A percentile compares a stretch with the other conserved stretches of the same genome.
Evolutionary conservation across 352 stramenopile genomes (phyloP).

Genomic region (Globisporangium nodosum): DNA sequence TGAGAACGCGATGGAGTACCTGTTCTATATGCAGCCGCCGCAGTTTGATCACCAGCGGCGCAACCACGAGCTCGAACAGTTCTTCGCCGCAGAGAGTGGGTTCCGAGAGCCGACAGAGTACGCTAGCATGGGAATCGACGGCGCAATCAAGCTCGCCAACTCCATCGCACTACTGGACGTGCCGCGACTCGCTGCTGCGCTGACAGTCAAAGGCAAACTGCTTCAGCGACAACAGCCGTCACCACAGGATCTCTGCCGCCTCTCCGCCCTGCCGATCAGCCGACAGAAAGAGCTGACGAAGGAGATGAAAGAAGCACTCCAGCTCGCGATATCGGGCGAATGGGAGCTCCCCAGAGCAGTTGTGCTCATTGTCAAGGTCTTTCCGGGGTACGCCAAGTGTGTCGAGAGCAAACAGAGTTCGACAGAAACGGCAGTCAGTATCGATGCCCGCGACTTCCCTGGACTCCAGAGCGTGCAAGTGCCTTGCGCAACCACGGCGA

Average conservation of each 20-base stretch:
- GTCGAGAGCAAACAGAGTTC: constrained; percentile 14
- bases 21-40: constrained; percentile 68
- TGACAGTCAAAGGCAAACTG: constrained; percentile 17
- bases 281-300: constrained; percentile 21
- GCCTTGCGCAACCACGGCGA: background rate
- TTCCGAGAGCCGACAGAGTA: constrained; percentile 57
- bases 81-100: constrained; percentile 58
- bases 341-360: constrained; percentile 44
- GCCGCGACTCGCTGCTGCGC: constrained; percentile 20
- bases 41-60: constrained; percentile 32
- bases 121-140: constrained; percentile 36
- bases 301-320: constrained; percentile 37
- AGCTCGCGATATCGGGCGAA: constrained; percentile 27
- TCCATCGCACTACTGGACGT: constrained; percentile 59
- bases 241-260: constrained; percentile 9
- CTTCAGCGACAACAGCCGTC: constrained; percentile 18
- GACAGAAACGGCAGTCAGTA: background rate
- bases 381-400: constrained; percentile 63
- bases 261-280: constrained; percentile 15
- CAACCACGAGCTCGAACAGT: constrained; percentile 40
- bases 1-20: constrained; percentile 70
- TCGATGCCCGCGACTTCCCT: constrained; percentile 24
- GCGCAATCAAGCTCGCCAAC: constrained; percentile 70
- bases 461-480: constrained; percentile 61
- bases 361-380: constrained; percentile 80